phyloP scores from a whole-genome alignment of 352 stramenopile species.

The Phytophthora brassicae region DNA sequence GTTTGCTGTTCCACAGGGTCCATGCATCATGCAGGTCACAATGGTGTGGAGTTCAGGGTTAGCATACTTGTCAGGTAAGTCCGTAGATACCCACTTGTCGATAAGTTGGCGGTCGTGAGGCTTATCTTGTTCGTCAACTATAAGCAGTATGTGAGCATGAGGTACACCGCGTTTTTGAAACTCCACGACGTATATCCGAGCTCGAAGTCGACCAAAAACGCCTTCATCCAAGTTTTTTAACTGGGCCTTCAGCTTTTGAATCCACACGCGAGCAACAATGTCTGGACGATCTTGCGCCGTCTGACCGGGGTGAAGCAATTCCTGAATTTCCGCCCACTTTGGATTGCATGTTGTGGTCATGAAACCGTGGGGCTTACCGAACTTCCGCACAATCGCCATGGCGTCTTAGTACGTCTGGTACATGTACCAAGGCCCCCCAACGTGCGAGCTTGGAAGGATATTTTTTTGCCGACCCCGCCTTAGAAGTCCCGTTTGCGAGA shows the following conservation, averaged over 20 bases:
- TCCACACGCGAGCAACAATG: conserved; percentile 21
- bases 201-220: no score
- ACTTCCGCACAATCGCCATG: conserved; percentile 46
- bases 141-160: no score
- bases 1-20: conserved; percentile 5
- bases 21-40: conserved; percentile 13
- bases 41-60: conserved; percentile 6
- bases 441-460: not conserved
- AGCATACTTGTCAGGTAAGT: conserved; percentile 15
- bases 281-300: conserved; percentile 22
- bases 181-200: no score
- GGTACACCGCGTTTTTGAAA: no score
- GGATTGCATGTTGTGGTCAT: conserved; percentile 54
- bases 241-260: conserved; percentile 17
- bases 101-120: no score
- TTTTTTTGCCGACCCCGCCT: not conserved
- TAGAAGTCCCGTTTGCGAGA: not conserved
- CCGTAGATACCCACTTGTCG: conserved; percentile 11
- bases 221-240: no score
- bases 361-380: conserved; percentile 46
- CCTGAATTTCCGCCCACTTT: conserved; percentile 40
- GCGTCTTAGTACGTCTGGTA: conserved; percentile 35
- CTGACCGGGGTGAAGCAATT: not conserved
- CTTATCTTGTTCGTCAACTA: no score
- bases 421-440: conserved; percentile 8